Evolutionary conservation across 1,284 basidiomycete species (phyloP).

Genomic region (Ceratobasidium sp.): DNA sequence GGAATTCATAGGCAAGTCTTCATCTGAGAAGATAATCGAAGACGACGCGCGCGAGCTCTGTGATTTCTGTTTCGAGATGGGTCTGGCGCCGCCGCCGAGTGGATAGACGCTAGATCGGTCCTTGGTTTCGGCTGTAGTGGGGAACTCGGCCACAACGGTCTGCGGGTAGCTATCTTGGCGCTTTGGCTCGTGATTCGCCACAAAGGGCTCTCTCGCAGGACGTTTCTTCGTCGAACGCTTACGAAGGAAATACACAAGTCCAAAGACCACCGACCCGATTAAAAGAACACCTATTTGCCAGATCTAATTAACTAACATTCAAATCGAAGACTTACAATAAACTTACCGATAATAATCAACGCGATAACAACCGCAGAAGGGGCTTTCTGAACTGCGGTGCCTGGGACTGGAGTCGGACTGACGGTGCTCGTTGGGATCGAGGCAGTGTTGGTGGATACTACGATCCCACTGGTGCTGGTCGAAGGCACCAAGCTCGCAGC

Average conservation of each 20-base stretch:
- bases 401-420: not conserved
- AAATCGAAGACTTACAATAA: no score
- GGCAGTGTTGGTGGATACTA: not conserved
- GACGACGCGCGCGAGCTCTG: conserved; percentile 42
- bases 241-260: no score
- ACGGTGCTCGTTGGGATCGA: not conserved
- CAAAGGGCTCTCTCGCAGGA: not conserved
- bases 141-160: not conserved
- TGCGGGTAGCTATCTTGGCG: conserved; percentile 19
- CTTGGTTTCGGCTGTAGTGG: not conserved
- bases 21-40: conserved; percentile 39
- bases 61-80: not conserved
- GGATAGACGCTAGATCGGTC: conserved; percentile 1
- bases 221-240: not conserved
- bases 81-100: not conserved
- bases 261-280: no score
- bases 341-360: not conserved
- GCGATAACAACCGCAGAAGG: not conserved
- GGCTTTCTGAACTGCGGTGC: not conserved
- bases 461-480: not conserved
- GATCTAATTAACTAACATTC: no score
- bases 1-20: conserved; percentile 6
- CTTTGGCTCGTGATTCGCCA: conserved; percentile 30
- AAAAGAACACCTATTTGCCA: no score
- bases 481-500: no score